phyloP scores from a whole-genome alignment of 805 yeast species.

The Hanseniaspora occidentalis region DNA sequence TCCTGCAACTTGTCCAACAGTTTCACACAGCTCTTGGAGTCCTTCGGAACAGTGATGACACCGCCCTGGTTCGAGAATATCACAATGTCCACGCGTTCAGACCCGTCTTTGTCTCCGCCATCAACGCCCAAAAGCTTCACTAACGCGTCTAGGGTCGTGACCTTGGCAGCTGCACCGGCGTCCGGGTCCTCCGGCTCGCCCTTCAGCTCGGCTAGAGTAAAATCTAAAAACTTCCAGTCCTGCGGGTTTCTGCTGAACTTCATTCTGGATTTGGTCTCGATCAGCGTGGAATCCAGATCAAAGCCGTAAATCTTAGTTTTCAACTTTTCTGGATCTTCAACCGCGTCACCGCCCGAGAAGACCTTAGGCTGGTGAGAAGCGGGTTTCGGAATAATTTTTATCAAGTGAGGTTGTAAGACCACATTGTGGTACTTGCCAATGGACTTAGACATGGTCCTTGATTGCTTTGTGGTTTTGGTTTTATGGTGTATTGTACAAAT shows the following conservation, averaged over 20 bases:
- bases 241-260: slow-evolving; percentile 42
- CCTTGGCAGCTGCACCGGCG: slow-evolving; percentile 5
- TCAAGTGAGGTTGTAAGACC: slow-evolving; percentile 30
- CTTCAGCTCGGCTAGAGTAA: too few species aligned
- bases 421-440: slow-evolving; percentile 18
- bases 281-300: slow-evolving; percentile 76
- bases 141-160: slow-evolving; percentile 13
- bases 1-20: slow-evolving; percentile 31
- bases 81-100: slow-evolving; percentile 43
- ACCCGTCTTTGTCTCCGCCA: slow-evolving; percentile 11
- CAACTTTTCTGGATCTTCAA: too few species aligned
- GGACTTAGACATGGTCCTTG: background rate
- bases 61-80: slow-evolving; percentile 85
- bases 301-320: slow-evolving; percentile 50
- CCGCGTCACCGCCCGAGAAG: too few species aligned
- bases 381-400: slow-evolving; percentile 28
- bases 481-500: background rate
- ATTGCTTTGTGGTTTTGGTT: background rate
- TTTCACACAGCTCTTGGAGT: slow-evolving; percentile 23
- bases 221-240: slow-evolving; percentile 81
- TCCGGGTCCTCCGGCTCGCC: slow-evolving; percentile 22
- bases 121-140: slow-evolving; percentile 6
- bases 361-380: slow-evolving; percentile 1
- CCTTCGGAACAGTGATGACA: slow-evolving; percentile 17
- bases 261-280: slow-evolving; percentile 49